Evolutionary conservation across 768 basidiomycete genomes (phyloP).

Genomic region (Heimioporus sp.): DNA sequence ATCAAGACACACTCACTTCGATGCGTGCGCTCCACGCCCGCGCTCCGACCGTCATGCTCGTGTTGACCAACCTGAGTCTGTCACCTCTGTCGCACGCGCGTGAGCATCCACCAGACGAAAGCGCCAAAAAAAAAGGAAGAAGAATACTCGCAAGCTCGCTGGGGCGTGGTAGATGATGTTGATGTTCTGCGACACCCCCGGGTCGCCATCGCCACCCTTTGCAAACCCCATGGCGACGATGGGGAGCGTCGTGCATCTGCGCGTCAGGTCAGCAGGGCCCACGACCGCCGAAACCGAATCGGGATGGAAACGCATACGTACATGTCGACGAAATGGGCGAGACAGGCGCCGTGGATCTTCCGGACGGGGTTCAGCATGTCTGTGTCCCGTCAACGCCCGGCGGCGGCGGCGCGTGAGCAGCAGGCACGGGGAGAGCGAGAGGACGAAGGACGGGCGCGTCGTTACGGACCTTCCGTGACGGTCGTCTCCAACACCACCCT

Average conservation of each 20-base stretch:
- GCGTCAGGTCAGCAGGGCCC: background rate
- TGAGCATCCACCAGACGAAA: background rate
- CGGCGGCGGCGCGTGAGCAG: too few relatives aligned
- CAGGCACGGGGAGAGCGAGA: too few relatives aligned
- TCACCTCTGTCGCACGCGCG: constrained; percentile 36
- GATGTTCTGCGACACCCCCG: constrained; percentile 46
- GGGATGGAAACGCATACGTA: constrained; percentile 34
- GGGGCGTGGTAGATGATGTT: constrained; percentile 45
- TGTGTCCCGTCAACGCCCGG: constrained; percentile 15
- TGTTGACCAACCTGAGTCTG: constrained; percentile 41
- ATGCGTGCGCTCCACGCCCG: constrained; percentile 34
- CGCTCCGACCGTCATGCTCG: constrained; percentile 32
- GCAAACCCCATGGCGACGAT: constrained; percentile 35
- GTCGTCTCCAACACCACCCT: constrained; percentile 41
- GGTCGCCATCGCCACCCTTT: constrained; percentile 25
- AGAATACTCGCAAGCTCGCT: constrained; percentile 34
- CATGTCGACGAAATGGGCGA: constrained; percentile 48
- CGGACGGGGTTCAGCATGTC: constrained; percentile 44
- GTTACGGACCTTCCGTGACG: constrained; percentile 42
- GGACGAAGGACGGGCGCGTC: too few relatives aligned
- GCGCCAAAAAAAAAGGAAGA: background rate
- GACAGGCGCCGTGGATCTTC: constrained; percentile 41
- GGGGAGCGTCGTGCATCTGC: constrained; percentile 43
- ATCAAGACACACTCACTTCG: constrained; percentile 34
- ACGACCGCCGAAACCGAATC: too few relatives aligned